Base-by-base conservation (phyloP, 768 basidiomycete species). In the Hydnum rufescens region DNA sequence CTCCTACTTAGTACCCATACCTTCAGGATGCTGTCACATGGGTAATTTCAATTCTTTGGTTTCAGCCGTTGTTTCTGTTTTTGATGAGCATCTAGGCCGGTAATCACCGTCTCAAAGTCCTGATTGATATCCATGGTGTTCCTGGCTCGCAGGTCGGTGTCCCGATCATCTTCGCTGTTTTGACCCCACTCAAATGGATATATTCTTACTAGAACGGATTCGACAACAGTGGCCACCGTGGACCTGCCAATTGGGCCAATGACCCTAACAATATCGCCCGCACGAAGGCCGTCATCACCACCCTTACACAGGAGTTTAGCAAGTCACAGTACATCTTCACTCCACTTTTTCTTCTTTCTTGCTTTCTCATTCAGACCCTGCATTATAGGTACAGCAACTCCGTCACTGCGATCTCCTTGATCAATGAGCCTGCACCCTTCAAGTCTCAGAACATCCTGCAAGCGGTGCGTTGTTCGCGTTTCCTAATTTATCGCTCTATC, bases 101-200 rank as follows among this genome's bases (percentile, higher is more conserved):
- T 1, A 64, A 70, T 28, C 64, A 83, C 58, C 78, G 78, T 5
- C 62, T 95, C 46, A 89, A 89, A 60, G 66, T 92, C 30, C 77
- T 92, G 43, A 62, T 93, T 32, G 89, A 90, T 66, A 71, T 85
- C 1, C 84, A 87, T 60, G 82, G 80, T 30, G 84, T 75, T 28
- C 84, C 88, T 1, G 88, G 88, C 13, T 82, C 80, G 62, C 83
- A 88, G 51, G 51, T 52, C 50, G 13, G 16, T 28, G n/a, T 8
- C 44, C 23, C 6, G 5, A 28, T 50, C 8, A n/a, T n/a, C n/a
- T n/a, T n/a, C n/a, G n/a, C n/a, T n/a, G n/a, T n/a, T n/a, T n/a
- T n/a, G n/a, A n/a, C n/a, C n/a, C n/a, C n/a, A n/a, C n/a, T n/a
- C n/a, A n/a, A n/a, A n/a, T n/a, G n/a, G n/a, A n/a, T n/a, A n/a